These are phyloP conservation scores for Kwoniella pini DNA, from an alignment of 768 basidiomycete genomes.

Conservation along the genomic window DNA sequence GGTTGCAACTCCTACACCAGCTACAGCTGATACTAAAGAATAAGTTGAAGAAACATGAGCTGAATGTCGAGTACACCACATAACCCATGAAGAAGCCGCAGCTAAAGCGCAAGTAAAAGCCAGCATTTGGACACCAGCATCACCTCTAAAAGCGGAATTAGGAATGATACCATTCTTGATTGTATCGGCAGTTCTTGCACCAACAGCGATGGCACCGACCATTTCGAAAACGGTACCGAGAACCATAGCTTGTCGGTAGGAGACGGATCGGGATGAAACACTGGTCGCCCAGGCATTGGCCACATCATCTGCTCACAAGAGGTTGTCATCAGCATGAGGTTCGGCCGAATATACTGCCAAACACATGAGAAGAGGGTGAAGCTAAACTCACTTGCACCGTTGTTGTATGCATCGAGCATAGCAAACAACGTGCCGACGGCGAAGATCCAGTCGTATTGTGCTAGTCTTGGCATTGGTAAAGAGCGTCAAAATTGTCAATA, in stretches of 20 bases:
- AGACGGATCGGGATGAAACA: slow-evolving; percentile 36
- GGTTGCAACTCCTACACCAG: slow-evolving; percentile 57
- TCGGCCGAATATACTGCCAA: neutral
- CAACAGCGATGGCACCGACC: slow-evolving; percentile 34
- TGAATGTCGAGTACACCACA: slow-evolving; percentile 54
- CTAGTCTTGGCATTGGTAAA: slow-evolving; percentile 25
- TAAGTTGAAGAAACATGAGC: slow-evolving; percentile 59
- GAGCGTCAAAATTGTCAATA: too few relatives aligned
- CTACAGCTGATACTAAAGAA: slow-evolving; percentile 57
- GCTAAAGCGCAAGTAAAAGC: slow-evolving; percentile 56
- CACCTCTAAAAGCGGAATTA: slow-evolving; percentile 51
- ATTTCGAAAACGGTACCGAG: slow-evolving; percentile 38
- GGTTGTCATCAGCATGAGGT: neutral
- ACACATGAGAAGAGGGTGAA: neutral
- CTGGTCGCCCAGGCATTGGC: slow-evolving; percentile 36
- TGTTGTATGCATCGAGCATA: slow-evolving; percentile 39
- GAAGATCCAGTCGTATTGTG: slow-evolving; percentile 36
- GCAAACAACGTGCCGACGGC: slow-evolving; percentile 40
- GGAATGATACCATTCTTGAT: slow-evolving; percentile 59
- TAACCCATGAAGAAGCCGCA: slow-evolving; percentile 52
- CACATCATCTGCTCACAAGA: slow-evolving; percentile 29
- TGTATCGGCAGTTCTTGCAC: slow-evolving; percentile 49
- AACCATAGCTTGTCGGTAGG: slow-evolving; percentile 39
- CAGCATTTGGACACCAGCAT: slow-evolving; percentile 57
- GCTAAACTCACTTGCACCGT: slow-evolving; percentile 31